Evolutionary conservation across 345 rosid species (phyloP), one percentile per base, ranked within the genome.

Genomic region (Reutealis trisperma): DNA sequence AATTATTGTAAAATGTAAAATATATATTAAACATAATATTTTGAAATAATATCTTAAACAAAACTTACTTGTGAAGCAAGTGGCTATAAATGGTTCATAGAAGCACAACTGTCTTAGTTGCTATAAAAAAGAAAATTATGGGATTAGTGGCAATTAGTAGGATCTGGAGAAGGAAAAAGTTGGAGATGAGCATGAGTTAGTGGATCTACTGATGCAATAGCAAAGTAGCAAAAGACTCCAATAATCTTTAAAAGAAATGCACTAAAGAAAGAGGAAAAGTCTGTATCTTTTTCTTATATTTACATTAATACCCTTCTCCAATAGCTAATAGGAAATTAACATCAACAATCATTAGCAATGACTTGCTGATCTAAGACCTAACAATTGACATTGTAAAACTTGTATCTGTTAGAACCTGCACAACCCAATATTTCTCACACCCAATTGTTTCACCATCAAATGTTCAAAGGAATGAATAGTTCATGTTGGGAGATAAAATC

Each of bases 101-200:
- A 10, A 55, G n/a, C 22, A n/a, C 9, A 37, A 2, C 0, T 63
- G 71, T 54, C 77, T 67, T 27, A 75, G 79, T 51, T 19, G 19
- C 64, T 75, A 79, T 32, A 44, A 45, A 65, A 9, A 10, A 10
- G 51, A 47, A 47, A 47, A 47, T 37, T 47, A 47, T 21, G 13
- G 73, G 72, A 58, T 73, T 75, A 87, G 87, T 87, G 87, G 86
- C 45, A 73, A 76, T 67, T 71, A 74, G 76, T 79, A 79, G 73
- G 78, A 78, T 71, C 67, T 67, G 75, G 75, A 73, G 75, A 10
- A 51, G 72, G 63, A 67, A 65, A 72, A 63, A 49, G 66, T 60
- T 59, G 74, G 30, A 75, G 81, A 81, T 82, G 76, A 87, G 80
- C 77, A 84, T 68, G 74, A 75, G 82, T 79, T 80, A 86, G 87